Conservation (phyloP, 1,139 yeast genomes). For the Suhomyces bribrorum region DNA sequence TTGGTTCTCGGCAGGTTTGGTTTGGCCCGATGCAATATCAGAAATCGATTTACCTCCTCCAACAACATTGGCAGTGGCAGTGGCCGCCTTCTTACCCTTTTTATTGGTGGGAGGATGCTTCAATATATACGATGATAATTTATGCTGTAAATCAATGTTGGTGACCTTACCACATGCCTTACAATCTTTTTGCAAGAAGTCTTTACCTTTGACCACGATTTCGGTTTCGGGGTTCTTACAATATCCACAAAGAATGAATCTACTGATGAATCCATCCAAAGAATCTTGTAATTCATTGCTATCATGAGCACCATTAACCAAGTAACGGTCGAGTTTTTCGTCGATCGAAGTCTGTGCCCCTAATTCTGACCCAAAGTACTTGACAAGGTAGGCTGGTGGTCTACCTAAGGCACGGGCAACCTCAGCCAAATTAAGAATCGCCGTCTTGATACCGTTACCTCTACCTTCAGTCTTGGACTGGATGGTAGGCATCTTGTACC, state of each 20-base stretch:
- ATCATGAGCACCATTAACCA: constrained; percentile 95
- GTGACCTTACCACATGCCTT: constrained; percentile 97
- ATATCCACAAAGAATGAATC: constrained; percentile 89
- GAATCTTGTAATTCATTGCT: constrained; percentile 88
- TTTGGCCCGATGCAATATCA: constrained; percentile 68
- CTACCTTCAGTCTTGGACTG: constrained; percentile 98
- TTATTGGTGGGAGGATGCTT: constrained; percentile 84
- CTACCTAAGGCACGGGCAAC: constrained; percentile 94
- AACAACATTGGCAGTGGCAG: constrained; percentile 88
- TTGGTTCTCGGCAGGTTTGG: constrained; percentile 36
- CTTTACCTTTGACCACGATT: constrained; percentile 76
- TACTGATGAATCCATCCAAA: constrained; percentile 89
- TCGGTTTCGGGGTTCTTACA: constrained; percentile 99
- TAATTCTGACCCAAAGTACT: constrained; percentile 92
- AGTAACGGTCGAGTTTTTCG: constrained; percentile 79
- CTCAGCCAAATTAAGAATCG: constrained; percentile 84
- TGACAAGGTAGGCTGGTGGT: constrained; percentile 88
- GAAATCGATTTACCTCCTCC: constrained; percentile 84
- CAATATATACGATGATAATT: constrained; percentile 79
- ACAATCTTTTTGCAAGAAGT: constrained; percentile 84
- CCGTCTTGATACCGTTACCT: constrained; percentile 99
- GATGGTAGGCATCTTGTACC: constrained; percentile 98
- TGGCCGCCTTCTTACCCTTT: constrained; percentile 70
- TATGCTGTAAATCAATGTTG: constrained; percentile 81
- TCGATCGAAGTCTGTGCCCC: constrained; percentile 93